Percentiles rank a stretch among this genome's conserved stretches.
Conservation (phyloP, 495 filamentous ascomycete species). For the Lasiosphaeria ovina region DNA sequence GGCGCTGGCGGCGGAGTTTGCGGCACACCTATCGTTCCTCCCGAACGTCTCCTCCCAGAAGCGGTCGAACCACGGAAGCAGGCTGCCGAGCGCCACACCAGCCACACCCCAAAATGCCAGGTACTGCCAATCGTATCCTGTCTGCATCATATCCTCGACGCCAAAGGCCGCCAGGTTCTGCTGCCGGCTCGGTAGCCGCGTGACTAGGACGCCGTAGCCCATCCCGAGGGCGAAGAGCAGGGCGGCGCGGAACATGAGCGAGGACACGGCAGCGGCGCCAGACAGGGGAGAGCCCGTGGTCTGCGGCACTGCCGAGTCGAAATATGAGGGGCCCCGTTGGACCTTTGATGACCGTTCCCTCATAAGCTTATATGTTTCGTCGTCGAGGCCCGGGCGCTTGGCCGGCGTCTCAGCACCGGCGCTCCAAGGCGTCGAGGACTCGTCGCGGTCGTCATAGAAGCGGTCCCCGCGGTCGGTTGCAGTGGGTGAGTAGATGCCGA, state of each 20-base stretch:
- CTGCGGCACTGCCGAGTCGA: background rate
- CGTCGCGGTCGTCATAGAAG: conserved; percentile 19
- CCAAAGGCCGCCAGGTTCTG: background rate
- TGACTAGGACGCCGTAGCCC: conserved; percentile 79
- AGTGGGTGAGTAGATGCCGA: conserved; percentile 73
- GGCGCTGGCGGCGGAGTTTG: no score
- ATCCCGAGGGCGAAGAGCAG: conserved; percentile 80
- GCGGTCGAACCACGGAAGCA: conserved; percentile 82
- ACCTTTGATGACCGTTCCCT: conserved; percentile 2
- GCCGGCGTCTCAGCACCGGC: conserved; percentile 66
- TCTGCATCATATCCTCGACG: background rate
- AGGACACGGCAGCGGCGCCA: conserved; percentile 13
- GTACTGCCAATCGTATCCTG: conserved; percentile 62
- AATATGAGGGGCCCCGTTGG: conserved; percentile 19
- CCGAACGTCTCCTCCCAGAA: conserved; percentile 49
- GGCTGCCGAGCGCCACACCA: conserved; percentile 70
- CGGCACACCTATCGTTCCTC: conserved; percentile 10
- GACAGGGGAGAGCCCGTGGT: background rate
- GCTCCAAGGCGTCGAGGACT: conserved; percentile 59
- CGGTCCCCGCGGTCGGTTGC: conserved; percentile 3
- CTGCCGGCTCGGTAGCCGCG: conserved; percentile 56
- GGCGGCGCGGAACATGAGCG: conserved; percentile 50
- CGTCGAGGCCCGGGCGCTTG: conserved; percentile 31
- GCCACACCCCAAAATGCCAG: conserved; percentile 76
- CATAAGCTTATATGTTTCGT: conserved; percentile 34